Evolutionary conservation across 768 basidiomycete genomes (phyloP).

Genomic region (Dacryopinax primogenitus): DNA sequence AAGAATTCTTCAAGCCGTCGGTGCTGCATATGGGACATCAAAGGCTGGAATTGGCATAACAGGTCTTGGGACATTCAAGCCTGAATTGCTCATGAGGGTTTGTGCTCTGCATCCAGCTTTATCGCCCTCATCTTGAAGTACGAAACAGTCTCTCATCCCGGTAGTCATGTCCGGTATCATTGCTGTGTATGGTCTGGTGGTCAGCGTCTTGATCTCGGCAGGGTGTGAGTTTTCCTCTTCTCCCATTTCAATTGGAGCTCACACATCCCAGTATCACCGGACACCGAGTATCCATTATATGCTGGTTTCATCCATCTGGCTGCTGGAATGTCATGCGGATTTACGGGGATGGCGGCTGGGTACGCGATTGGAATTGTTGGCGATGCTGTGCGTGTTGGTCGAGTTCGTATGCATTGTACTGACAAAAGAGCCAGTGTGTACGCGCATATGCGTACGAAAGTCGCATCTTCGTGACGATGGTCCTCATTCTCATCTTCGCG

Average conservation of each 20-base stretch:
- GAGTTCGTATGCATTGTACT: background rate
- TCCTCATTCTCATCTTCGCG: slow-evolving; percentile 84
- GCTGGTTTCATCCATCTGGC: slow-evolving; percentile 86
- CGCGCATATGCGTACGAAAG: slow-evolving; percentile 84
- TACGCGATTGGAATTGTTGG: slow-evolving; percentile 92
- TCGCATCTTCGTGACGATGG: slow-evolving; percentile 88
- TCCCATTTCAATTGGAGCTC: background rate
- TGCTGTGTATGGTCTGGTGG: slow-evolving; percentile 92
- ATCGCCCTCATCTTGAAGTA: background rate
- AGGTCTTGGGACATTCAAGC: slow-evolving; percentile 82
- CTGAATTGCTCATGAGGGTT: slow-evolving; percentile 98
- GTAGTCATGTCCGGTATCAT: slow-evolving; percentile 99
- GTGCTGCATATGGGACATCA: slow-evolving; percentile 90
- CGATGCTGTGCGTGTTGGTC: slow-evolving; percentile 58
- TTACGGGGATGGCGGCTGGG: slow-evolving; percentile 85
- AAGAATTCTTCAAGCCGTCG: slow-evolving; percentile 48
- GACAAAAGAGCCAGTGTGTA: slow-evolving; percentile 48
- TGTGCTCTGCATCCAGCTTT: background rate
- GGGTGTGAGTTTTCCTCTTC: slow-evolving; percentile 32
- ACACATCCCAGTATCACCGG: slow-evolving; percentile 40
- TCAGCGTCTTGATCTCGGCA: slow-evolving; percentile 83
- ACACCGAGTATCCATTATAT: slow-evolving; percentile 62
- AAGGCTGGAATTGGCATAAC: slow-evolving; percentile 97
- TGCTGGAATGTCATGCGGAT: slow-evolving; percentile 79
- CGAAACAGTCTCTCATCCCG: slow-evolving; percentile 70